Evolutionary conservation across 768 basidiomycete species (phyloP).

Genomic region (Tulasnella sp.): DNA sequence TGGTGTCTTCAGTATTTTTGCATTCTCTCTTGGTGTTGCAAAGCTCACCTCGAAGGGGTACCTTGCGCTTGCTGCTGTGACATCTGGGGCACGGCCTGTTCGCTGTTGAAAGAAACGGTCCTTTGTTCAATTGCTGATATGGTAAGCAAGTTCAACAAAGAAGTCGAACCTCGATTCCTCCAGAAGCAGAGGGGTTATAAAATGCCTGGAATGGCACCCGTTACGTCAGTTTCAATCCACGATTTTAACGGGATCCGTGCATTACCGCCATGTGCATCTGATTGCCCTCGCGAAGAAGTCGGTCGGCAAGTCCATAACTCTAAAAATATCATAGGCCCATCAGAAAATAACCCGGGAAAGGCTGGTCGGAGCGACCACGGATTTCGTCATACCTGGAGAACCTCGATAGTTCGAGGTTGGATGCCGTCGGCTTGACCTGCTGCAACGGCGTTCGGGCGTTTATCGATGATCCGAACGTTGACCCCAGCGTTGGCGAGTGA

Average conservation of each 20-base stretch:
- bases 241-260: no score
- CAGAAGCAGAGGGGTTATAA: slow-evolving; percentile 53
- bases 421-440: slow-evolving; percentile 49
- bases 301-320: slow-evolving; percentile 70
- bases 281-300: slow-evolving; percentile 50
- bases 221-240: neutral
- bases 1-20: neutral
- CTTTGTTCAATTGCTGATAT: neutral
- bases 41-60: slow-evolving; percentile 55
- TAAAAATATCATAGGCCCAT: slow-evolving; percentile 26
- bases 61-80: slow-evolving; percentile 50
- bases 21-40: neutral
- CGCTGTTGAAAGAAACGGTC: slow-evolving; percentile 32
- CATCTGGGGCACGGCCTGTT: slow-evolving; percentile 50
- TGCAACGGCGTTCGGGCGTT: slow-evolving; percentile 34
- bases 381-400: slow-evolving; percentile 40
- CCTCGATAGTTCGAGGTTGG: slow-evolving; percentile 44
- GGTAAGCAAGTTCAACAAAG: neutral
- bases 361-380: no score
- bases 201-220: slow-evolving; percentile 43
- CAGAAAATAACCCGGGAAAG: neutral
- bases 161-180: slow-evolving; percentile 47
- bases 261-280: slow-evolving; percentile 59
- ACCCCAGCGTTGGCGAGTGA: slow-evolving; percentile 48
- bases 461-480: slow-evolving; percentile 49